Evolutionary conservation across 257 asterid genomes (phyloP), one percentile per base, ranked within the genome.

Genomic region (Nicotiana paniculata): DNA sequence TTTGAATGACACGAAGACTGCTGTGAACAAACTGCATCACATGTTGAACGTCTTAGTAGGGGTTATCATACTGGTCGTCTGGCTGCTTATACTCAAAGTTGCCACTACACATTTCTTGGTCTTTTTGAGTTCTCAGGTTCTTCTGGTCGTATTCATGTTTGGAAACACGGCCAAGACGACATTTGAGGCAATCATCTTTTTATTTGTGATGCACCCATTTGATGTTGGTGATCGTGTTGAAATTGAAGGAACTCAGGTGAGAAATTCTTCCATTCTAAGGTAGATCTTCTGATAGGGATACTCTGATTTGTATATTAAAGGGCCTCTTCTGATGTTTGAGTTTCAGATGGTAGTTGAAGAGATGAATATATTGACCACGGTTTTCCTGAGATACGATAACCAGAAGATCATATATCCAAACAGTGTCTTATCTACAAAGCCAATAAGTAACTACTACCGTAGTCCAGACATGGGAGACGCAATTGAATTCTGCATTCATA

Each of bases 201-300:
- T 96, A 68, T 96, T 96, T 53, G 99, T 96, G 85, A 93, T 93
- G 97, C 99, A 96, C 86, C 98, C 99, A 0, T 96, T 86, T 86
- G 99, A 96, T 74, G 99, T 96, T 12, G 99, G 98, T 13, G 98
- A 96, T 75, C 98, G 99, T 83, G 87, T 94, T 83, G 99, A 94
- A 80, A 87, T 96, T 18, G 98, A 96, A 0, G 95, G 93, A 69
- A 93, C 91, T 84, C 98, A 94, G 89, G 99, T 96, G 82, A 86
- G 86, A 77, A 64, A 35, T 79, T 62, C 82, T 18, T 69, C 75
- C 28, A 1, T 33, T 15, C 12, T 69, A 35, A 11, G 3, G 18
- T 30, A n/a, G 15, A 53, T 39, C 32, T 21, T 58, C 32, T 26
- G 33, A n/a, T 9, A 15, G 9, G 32, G 11, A 21, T 77, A 15